Evolutionary conservation across 2,329 filamentous ascomycete species (phyloP).

Genomic region (Falciphora oryzae): DNA sequence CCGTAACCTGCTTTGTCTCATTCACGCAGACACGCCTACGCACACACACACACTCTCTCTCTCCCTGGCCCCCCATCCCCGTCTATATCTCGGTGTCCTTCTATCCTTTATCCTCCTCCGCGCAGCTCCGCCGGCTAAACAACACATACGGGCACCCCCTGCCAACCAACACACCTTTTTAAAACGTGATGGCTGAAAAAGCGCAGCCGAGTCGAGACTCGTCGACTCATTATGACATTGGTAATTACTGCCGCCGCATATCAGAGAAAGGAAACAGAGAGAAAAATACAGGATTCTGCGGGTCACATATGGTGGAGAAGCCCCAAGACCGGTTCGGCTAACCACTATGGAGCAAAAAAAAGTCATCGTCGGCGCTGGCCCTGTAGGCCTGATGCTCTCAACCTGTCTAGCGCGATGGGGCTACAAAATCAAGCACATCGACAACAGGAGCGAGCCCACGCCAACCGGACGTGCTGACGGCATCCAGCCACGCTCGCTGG

Average conservation of each 20-base stretch:
- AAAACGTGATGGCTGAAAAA: neutral
- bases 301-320: neutral
- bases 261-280: neutral
- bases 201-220: slow-evolving; percentile 3
- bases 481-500: slow-evolving; percentile 83
- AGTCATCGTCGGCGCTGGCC: slow-evolving; percentile 87
- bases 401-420: slow-evolving; percentile 88
- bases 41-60: too few species aligned
- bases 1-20: neutral
- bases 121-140: neutral
- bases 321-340: too few species aligned
- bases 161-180: neutral
- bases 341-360: slow-evolving; percentile 23
- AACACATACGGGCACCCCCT: neutral
- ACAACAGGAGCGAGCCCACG: slow-evolving; percentile 82
- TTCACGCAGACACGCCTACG: neutral
- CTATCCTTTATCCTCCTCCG: neutral
- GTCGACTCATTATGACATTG: slow-evolving; percentile 18
- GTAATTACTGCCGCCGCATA: slow-evolving; percentile 9
- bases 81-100: neutral
- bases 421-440: slow-evolving; percentile 92
- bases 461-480: slow-evolving; percentile 82
- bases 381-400: slow-evolving; percentile 80
- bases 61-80: too few species aligned
- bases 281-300: neutral